phyloP scores from a whole-genome alignment of 139 green algal genomes.

The Asterochloris erici region DNA sequence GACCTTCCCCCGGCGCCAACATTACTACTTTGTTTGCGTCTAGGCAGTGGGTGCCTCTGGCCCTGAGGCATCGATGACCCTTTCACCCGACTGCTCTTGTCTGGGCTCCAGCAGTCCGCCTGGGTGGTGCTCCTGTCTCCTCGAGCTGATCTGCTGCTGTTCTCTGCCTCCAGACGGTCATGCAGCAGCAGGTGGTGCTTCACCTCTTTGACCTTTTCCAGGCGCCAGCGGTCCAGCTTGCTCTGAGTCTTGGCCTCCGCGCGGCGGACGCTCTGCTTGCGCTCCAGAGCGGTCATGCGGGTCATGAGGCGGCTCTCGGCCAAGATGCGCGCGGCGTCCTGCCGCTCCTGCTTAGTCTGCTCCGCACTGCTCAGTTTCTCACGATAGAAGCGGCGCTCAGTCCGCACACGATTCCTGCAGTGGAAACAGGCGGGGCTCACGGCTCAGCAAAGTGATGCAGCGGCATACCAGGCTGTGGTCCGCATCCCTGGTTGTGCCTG shows the following conservation, averaged over 20 bases:
- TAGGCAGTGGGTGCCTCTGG: slow-evolving; percentile 18
- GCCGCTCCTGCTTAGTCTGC: slow-evolving; percentile 52
- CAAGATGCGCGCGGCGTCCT: slow-evolving; percentile 49
- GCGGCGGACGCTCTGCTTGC: slow-evolving; percentile 55
- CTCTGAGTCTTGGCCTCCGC: slow-evolving; percentile 38
- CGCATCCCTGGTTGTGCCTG: no score
- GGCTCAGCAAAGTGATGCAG: no score
- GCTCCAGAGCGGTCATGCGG: slow-evolving; percentile 57
- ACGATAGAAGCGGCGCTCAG: slow-evolving; percentile 30
- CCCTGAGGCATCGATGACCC: no score
- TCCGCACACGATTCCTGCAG: slow-evolving; percentile 37
- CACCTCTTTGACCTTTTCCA: slow-evolving; percentile 46
- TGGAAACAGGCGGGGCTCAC: no score
- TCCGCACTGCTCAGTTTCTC: slow-evolving; percentile 24
- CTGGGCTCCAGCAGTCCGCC: no score
- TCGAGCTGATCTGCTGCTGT: background rate
- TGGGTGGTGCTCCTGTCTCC: no score
- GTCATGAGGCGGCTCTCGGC: slow-evolving; percentile 44
- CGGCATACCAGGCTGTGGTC: no score
- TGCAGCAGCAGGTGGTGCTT: slow-evolving; percentile 6
- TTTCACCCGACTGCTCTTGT: no score
- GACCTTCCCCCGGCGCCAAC: slow-evolving; percentile 39
- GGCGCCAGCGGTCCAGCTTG: slow-evolving; percentile 47
- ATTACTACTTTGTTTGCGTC: slow-evolving; percentile 37
- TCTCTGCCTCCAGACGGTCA: background rate